phyloP scores from a whole-genome alignment of 169 alveolate species.

The Amoebophrya sp. region DNA sequence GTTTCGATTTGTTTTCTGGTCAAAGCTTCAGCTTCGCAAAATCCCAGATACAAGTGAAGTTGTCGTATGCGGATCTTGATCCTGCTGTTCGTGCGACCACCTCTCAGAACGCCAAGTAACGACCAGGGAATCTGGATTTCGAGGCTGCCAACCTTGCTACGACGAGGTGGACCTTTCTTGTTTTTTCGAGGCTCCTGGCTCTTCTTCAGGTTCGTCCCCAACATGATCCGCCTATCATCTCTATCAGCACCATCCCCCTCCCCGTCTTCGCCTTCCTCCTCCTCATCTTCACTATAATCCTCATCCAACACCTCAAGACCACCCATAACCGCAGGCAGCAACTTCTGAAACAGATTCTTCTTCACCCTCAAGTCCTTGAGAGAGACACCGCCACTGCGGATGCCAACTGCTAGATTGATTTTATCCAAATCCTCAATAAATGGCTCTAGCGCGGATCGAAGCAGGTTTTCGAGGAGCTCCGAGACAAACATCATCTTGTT shows the following conservation, averaged over 20 bases:
- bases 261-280: background rate
- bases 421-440: background rate
- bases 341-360: background rate
- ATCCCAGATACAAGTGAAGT: no score
- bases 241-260: background rate
- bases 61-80: no score
- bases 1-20: no score
- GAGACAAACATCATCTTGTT: no score
- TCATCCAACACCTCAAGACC: background rate
- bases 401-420: background rate
- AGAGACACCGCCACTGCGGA: background rate
- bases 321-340: background rate
- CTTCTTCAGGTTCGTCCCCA: background rate
- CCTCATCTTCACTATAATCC: background rate
- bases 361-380: background rate
- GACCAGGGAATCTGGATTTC: background rate
- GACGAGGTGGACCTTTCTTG: background rate
- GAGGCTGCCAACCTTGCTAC: background rate
- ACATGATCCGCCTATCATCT: background rate
- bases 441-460: background rate
- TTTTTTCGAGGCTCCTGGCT: background rate
- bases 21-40: no score
- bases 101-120: no score
- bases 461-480: background rate
- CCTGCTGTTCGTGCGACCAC: no score